phyloP scores from a whole-genome alignment of 2,329 filamentous ascomycete genomes.

The Microsporum ferrugineum region DNA sequence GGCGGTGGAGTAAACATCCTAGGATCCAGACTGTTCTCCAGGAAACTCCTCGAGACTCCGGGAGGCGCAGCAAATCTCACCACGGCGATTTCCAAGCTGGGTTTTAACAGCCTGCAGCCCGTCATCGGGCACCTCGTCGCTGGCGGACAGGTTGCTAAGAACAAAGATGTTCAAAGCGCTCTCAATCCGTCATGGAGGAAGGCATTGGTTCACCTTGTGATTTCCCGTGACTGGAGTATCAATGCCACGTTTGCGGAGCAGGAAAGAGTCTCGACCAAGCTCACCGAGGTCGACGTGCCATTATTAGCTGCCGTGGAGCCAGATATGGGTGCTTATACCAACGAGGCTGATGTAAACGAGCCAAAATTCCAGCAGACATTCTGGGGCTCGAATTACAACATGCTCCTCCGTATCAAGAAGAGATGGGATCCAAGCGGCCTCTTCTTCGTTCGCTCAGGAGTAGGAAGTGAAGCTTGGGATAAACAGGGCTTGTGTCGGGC shows the following conservation, averaged over 20 bases:
- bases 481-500: conserved; percentile 8
- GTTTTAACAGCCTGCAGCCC: conserved; percentile 21
- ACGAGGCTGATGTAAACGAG: conserved; percentile 29
- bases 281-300: conserved; percentile 30
- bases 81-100: conserved; percentile 4
- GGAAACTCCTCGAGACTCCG: conserved; percentile 6
- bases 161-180: conserved; percentile 11
- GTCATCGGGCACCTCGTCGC: conserved; percentile 32
- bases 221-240: conserved; percentile 7
- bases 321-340: conserved; percentile 31
- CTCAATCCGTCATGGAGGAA: conserved; percentile 13
- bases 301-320: conserved; percentile 30
- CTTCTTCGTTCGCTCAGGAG: conserved; percentile 40
- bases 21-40: conserved; percentile 9
- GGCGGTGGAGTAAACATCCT: conserved; percentile 4
- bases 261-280: conserved; percentile 4
- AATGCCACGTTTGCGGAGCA: conserved; percentile 9
- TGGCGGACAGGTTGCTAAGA: conserved; percentile 25
- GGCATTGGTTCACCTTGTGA: conserved; percentile 11
- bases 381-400: conserved; percentile 33
- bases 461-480: conserved; percentile 21
- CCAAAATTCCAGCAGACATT: conserved; percentile 32
- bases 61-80: conserved; percentile 7
- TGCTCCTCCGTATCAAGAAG: conserved; percentile 28
- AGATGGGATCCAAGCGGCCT: conserved; percentile 34